These are phyloP conservation scores for Kluyveromyces nonfermentans DNA, from an alignment of 805 yeast species.

Conservation along the genomic window DNA sequence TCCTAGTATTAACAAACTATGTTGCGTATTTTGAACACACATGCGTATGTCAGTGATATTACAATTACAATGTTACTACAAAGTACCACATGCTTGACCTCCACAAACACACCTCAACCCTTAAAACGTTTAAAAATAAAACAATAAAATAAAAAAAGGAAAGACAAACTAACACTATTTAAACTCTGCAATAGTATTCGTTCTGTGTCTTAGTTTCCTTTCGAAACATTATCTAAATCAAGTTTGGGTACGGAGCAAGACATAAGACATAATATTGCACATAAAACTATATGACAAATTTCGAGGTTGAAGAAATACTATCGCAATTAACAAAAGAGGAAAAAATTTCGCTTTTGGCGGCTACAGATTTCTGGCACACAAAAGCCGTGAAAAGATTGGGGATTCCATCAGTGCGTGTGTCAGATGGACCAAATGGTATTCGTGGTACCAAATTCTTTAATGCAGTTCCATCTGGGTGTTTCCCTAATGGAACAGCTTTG, in stretches of 20 bases:
- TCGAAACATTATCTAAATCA: too few relatives aligned
- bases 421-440: conserved; percentile 59
- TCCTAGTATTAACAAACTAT: too few relatives aligned
- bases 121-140: too few relatives aligned
- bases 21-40: too few relatives aligned
- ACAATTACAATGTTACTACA: too few relatives aligned
- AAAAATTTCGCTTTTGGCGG: conserved; percentile 29
- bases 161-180: too few relatives aligned
- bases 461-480: conserved; percentile 45
- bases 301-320: conserved; percentile 20
- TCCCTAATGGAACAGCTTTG: conserved; percentile 53
- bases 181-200: too few relatives aligned
- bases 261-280: neutral
- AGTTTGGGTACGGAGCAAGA: neutral
- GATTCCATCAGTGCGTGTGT: conserved; percentile 38
- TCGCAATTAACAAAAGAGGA: conserved; percentile 20
- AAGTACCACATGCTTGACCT: too few relatives aligned
- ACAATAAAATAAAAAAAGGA: too few relatives aligned
- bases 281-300: neutral
- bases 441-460: conserved; percentile 49
- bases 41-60: too few relatives aligned
- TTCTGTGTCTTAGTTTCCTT: too few relatives aligned
- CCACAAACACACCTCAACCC: too few relatives aligned
- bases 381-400: conserved; percentile 31
- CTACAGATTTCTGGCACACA: conserved; percentile 46